Percentiles rank a stretch among this genome's conserved stretches.
These are phyloP conservation scores for Crotalaria pallida DNA, from an alignment of 306 rosid genomes.

Conservation along the genomic window DNA sequence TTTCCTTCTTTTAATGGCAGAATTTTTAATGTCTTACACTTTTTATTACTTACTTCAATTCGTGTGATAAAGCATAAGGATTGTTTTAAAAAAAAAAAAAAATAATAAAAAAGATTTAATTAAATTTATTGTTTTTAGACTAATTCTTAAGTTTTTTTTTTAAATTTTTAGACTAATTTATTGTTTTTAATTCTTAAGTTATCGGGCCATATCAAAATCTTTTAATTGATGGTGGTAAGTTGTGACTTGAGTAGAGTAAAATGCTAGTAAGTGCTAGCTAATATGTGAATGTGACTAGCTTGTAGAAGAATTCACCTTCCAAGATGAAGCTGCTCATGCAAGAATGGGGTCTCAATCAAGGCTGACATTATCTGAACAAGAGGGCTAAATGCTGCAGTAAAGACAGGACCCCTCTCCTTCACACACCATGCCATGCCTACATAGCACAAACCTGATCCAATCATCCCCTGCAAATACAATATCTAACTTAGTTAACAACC, in stretches of 20 bases:
- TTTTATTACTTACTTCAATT: too few relatives aligned
- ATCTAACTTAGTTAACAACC: background rate
- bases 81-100: too few relatives aligned
- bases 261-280: background rate
- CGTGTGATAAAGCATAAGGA: too few relatives aligned
- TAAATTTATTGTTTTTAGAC: too few relatives aligned
- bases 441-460: constrained; percentile 57
- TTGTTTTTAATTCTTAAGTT: too few relatives aligned
- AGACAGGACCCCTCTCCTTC: constrained; percentile 61
- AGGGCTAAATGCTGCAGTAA: constrained; percentile 70
- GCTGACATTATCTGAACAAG: constrained; percentile 61
- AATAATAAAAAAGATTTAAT: too few relatives aligned
- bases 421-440: constrained; percentile 78
- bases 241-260: background rate
- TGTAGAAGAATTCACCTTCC: constrained; percentile 43
- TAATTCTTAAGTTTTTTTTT: too few relatives aligned
- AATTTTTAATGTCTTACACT: too few relatives aligned
- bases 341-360: constrained; percentile 47
- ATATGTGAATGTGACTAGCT: background rate
- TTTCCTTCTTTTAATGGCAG: too few relatives aligned
- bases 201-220: too few relatives aligned
- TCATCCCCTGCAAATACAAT: constrained; percentile 42
- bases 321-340: constrained; percentile 48
- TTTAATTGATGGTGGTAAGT: too few relatives aligned
- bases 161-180: too few relatives aligned